These are phyloP conservation scores for Colletotrichum orbiculare DNA, from an alignment of 2,329 filamentous ascomycete genomes.

Conservation along the genomic window DNA sequence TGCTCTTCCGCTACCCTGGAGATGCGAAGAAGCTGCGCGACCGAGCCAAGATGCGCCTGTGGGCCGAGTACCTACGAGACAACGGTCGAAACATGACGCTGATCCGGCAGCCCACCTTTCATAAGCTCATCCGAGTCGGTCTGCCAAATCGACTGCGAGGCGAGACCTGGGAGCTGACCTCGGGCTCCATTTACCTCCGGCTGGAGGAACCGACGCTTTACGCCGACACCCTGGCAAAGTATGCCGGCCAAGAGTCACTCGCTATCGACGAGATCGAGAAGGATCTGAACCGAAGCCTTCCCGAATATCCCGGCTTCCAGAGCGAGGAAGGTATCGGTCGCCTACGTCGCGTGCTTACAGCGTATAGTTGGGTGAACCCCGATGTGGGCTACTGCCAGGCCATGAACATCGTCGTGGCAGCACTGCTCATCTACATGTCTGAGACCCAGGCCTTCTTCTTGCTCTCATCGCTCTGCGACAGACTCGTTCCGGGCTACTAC, in stretches of 20 bases:
- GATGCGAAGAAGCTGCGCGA: slow-evolving; percentile 94
- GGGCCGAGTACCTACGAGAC: slow-evolving; percentile 95
- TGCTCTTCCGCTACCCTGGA: slow-evolving; percentile 93
- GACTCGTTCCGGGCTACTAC: slow-evolving; percentile 95
- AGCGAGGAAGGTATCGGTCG: slow-evolving; percentile 94
- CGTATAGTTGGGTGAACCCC: slow-evolving; percentile 96
- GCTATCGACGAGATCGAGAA: slow-evolving; percentile 99
- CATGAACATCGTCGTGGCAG: slow-evolving; percentile 99
- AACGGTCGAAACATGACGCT: slow-evolving; percentile 94
- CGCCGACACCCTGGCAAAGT: slow-evolving; percentile 84
- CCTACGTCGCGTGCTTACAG: slow-evolving; percentile 89
- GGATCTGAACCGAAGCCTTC: slow-evolving; percentile 93
- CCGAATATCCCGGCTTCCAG: slow-evolving; percentile 97
- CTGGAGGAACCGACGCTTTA: slow-evolving; percentile 88
- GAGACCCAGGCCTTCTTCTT: slow-evolving; percentile 96
- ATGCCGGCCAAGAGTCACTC: slow-evolving; percentile 86
- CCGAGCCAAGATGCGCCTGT: slow-evolving; percentile 95
- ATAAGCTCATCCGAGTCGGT: slow-evolving; percentile 95
- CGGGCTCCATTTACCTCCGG: slow-evolving; percentile 88
- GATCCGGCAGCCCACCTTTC: slow-evolving; percentile 95
- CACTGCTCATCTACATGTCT: slow-evolving; percentile 98
- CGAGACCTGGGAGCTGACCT: slow-evolving; percentile 96
- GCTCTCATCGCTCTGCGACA: slow-evolving; percentile 90
- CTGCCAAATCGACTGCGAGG: slow-evolving; percentile 92
- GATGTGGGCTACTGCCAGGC: slow-evolving; percentile 99